Conservation (phyloP, 768 basidiomycete genomes). For the Punctularia strigosozonata region DNA sequence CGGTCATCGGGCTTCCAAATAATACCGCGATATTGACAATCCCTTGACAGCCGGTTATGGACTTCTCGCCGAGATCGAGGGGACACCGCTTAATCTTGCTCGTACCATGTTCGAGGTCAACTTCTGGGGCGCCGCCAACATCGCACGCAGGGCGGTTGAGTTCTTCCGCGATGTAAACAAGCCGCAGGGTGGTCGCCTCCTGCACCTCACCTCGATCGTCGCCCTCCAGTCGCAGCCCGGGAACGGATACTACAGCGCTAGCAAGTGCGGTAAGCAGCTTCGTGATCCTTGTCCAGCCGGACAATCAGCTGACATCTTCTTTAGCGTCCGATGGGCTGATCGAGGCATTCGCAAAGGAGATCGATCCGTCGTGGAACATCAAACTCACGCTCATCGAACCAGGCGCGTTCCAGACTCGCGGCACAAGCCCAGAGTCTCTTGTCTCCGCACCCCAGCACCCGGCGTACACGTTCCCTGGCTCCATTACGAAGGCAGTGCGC, state of each 20-base stretch:
- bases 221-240: constrained; percentile 12
- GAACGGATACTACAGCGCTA: constrained; percentile 13
- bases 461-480: background rate
- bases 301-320: constrained; percentile 6
- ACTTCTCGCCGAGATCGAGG: constrained; percentile 25
- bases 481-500: background rate
- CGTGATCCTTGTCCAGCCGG: constrained; percentile 2
- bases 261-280: constrained; percentile 10
- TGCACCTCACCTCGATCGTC: constrained; percentile 24
- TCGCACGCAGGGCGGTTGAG: constrained; percentile 12
- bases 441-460: background rate
- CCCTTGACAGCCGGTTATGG: constrained; percentile 19
- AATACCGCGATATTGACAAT: no score
- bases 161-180: constrained; percentile 26
- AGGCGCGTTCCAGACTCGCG: constrained; percentile 2
- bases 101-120: constrained; percentile 25
- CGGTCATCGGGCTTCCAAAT: no score
- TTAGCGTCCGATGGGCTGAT: constrained; percentile 25
- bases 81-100: constrained; percentile 19
- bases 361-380: constrained; percentile 37
- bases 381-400: constrained; percentile 18
- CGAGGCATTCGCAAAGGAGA: constrained; percentile 24
- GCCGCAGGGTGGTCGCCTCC: constrained; percentile 21
- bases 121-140: constrained; percentile 13
- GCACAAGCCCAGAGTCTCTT: background rate